phyloP scores from a whole-genome alignment of 306 rosid genomes.

The Ormosia semicastrata region DNA sequence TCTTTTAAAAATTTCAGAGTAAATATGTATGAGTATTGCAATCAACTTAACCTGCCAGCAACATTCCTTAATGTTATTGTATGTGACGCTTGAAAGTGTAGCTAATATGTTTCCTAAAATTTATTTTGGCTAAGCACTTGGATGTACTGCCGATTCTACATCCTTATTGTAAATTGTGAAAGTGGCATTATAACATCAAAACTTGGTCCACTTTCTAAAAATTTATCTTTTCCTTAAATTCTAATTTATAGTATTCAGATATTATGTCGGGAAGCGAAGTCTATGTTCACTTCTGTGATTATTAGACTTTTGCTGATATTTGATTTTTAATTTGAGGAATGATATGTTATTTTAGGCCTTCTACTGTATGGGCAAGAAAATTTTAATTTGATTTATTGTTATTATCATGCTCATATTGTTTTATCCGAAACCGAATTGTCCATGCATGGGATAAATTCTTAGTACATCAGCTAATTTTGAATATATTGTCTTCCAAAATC shows the following conservation, averaged over 20 bases:
- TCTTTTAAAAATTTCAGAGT: background rate
- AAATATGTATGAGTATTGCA: background rate
- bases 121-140: background rate
- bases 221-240: background rate
- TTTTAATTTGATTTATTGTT: background rate
- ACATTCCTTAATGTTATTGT: background rate
- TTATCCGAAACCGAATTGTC: background rate
- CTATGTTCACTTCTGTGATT: background rate
- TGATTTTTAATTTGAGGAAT: background rate
- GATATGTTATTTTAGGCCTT: background rate
- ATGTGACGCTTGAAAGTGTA: slow-evolving; percentile 2
- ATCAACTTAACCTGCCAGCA: background rate
- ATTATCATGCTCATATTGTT: background rate
- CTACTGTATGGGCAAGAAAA: background rate
- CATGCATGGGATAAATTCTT: slow-evolving; percentile 11
- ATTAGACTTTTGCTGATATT: background rate
- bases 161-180: background rate
- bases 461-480: slow-evolving; percentile 13
- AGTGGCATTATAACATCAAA: background rate
- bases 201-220: slow-evolving; percentile 2
- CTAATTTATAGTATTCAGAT: background rate
- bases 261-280: background rate
- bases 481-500: slow-evolving; percentile 24
- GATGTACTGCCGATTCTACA: background rate
- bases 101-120: background rate